phyloP scores from a whole-genome alignment of 208 protist genomes.

The Leishmania lainsoni region DNA sequence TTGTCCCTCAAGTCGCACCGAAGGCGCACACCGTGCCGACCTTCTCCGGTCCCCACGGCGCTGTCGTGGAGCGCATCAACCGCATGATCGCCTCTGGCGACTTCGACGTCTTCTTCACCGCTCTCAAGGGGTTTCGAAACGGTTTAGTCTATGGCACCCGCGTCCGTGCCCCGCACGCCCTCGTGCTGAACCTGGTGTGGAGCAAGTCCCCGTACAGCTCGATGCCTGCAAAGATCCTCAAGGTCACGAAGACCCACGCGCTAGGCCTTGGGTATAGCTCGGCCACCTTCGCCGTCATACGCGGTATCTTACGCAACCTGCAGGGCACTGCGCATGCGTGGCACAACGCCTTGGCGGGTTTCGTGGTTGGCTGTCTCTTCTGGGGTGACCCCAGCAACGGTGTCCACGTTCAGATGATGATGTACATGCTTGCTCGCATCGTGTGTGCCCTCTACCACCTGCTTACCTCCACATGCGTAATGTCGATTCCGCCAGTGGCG shows the following conservation, averaged over 20 bases:
- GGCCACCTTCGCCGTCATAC: conserved; percentile 62
- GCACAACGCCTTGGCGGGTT: conserved; percentile 83
- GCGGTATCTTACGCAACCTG: conserved; percentile 38
- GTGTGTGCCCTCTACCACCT: conserved; percentile 64
- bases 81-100: conserved; percentile 66
- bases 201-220: conserved; percentile 62
- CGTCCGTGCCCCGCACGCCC: conserved; percentile 85
- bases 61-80: conserved; percentile 45
- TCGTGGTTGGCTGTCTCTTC: conserved; percentile 65
- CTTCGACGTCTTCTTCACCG: conserved; percentile 64
- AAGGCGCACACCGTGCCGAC: neutral
- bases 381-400: conserved; percentile 73
- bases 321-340: conserved; percentile 46
- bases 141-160: conserved; percentile 86
- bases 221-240: conserved; percentile 61
- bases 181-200: conserved; percentile 90
- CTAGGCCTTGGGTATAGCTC: conserved; percentile 69
- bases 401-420: conserved; percentile 89
- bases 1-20: neutral
- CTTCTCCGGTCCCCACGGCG: conserved; percentile 25
- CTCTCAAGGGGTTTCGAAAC: conserved; percentile 86
- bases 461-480: conserved; percentile 35
- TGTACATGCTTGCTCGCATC: conserved; percentile 88
- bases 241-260: conserved; percentile 73
- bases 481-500: conserved; percentile 29